Percentiles rank a stretch among this genome's conserved stretches.
phyloP scores from a whole-genome alignment of 148 eudicot species.

The Amaranthus palmeri region DNA sequence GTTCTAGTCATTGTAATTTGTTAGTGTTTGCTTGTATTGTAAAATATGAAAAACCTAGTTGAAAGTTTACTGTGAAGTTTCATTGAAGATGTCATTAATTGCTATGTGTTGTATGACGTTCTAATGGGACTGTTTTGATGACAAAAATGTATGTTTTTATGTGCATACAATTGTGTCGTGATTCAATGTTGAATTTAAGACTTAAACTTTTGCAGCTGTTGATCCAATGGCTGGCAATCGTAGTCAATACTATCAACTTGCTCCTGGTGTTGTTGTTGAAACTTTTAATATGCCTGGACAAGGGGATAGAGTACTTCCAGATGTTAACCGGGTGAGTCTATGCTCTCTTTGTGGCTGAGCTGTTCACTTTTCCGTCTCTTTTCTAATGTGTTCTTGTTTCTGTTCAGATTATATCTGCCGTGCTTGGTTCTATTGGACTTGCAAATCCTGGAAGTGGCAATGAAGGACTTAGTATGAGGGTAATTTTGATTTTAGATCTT shows the following conservation, averaged over 20 bases:
- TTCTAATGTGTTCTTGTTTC: slow-evolving; percentile 5
- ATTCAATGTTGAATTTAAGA: too few species aligned
- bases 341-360: not conserved
- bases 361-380: not conserved
- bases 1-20: too few species aligned
- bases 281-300: slow-evolving; percentile 62
- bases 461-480: slow-evolving; percentile 55
- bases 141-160: too few species aligned
- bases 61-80: too few species aligned
- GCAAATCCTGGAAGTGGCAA: slow-evolving; percentile 46
- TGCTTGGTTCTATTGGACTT: slow-evolving; percentile 66
- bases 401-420: slow-evolving; percentile 68
- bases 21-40: too few species aligned
- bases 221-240: slow-evolving; percentile 47
- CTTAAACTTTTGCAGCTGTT: slow-evolving; percentile 30
- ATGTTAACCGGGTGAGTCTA: slow-evolving; percentile 59
- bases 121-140: too few species aligned
- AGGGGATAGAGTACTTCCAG: slow-evolving; percentile 63
- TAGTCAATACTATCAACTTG: slow-evolving; percentile 40
- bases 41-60: too few species aligned
- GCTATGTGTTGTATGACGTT: too few species aligned
- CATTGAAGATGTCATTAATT: too few species aligned
- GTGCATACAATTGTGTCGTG: too few species aligned
- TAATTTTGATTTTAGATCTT: slow-evolving; percentile 26
- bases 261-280: slow-evolving; percentile 69